These are phyloP conservation scores for Vickermania ingenoplastis DNA, from an alignment of 208 protist species.

Conservation along the genomic window DNA sequence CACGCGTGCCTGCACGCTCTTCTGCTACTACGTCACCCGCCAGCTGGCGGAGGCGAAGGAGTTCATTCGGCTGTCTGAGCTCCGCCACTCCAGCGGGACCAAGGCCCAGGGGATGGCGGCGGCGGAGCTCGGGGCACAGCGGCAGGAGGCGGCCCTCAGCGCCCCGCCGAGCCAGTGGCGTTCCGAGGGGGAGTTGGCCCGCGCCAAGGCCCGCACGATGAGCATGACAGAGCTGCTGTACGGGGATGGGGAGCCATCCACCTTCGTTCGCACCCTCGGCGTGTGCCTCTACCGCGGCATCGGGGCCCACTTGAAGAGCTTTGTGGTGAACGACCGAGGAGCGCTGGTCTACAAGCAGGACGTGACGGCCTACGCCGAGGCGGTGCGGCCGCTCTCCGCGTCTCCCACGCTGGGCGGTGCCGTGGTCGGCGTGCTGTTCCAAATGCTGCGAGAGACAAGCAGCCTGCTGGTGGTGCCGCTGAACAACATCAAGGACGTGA, in stretches of 20 bases:
- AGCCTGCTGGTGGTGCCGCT: conserved; percentile 74
- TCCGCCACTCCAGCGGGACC: neutral
- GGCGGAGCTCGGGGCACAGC: neutral
- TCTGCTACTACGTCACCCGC: conserved; percentile 79
- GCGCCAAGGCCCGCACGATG: conserved; percentile 63
- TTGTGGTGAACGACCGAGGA: conserved; percentile 57
- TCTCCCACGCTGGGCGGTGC: conserved; percentile 66
- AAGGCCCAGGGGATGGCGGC: neutral
- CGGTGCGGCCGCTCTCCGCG: conserved; percentile 57
- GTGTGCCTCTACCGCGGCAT: conserved; percentile 83
- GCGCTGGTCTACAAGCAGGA: conserved; percentile 85
- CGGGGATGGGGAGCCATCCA: conserved; percentile 70
- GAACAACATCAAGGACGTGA: conserved; percentile 78
- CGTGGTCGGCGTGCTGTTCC: conserved; percentile 76
- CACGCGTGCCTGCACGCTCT: conserved; percentile 80
- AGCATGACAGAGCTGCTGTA: conserved; percentile 76
- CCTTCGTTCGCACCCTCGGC: conserved; percentile 74
- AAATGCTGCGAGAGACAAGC: conserved; percentile 75
- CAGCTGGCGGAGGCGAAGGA: conserved; percentile 74
- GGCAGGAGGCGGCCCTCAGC: neutral
- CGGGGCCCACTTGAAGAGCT: conserved; percentile 55
- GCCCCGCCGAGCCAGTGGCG: neutral
- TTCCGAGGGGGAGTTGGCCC: conserved; percentile 9
- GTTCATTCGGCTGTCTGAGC: conserved; percentile 62
- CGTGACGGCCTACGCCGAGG: conserved; percentile 80